Conservation (phyloP, 495 filamentous ascomycete genomes). For the Lasiosphaeria ovina region DNA sequence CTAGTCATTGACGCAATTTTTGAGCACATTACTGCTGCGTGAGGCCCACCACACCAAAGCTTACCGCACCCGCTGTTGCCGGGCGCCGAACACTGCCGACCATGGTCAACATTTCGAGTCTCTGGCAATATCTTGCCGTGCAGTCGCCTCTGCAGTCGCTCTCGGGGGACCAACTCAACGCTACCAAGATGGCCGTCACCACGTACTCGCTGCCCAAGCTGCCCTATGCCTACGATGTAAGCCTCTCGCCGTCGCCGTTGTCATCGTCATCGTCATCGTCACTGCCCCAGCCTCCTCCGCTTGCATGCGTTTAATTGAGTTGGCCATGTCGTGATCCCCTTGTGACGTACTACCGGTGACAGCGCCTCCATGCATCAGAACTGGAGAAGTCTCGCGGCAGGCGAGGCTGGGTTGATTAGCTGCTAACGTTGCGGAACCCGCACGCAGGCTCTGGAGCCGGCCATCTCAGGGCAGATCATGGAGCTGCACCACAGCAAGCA, state of each 20-base stretch:
- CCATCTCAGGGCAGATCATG: constrained; percentile 94
- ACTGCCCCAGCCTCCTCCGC: no score
- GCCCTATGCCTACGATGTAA: constrained; percentile 48
- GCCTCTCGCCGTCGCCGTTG: constrained; percentile 1
- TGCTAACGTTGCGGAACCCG: neutral
- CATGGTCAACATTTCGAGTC: constrained; percentile 33
- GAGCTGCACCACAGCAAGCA: constrained; percentile 76
- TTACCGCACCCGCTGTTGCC: no score
- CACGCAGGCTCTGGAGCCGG: constrained; percentile 74
- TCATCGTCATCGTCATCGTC: no score
- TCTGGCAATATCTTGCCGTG: constrained; percentile 30
- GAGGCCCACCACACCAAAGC: neutral
- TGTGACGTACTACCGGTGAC: no score
- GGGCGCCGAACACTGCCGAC: neutral
- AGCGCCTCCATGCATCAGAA: no score
- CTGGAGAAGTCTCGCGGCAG: no score
- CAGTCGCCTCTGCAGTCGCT: constrained; percentile 25
- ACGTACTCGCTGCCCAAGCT: constrained; percentile 41
- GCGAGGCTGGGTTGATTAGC: no score
- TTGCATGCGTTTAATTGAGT: no score
- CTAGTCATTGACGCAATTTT: neutral
- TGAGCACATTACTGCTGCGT: neutral
- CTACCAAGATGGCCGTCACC: constrained; percentile 30
- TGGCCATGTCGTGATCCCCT: no score
- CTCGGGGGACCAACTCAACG: constrained; percentile 24